These are phyloP conservation scores for Sphaerulina musiva DNA, from an alignment of 2,329 filamentous ascomycete species.

Conservation along the genomic window DNA sequence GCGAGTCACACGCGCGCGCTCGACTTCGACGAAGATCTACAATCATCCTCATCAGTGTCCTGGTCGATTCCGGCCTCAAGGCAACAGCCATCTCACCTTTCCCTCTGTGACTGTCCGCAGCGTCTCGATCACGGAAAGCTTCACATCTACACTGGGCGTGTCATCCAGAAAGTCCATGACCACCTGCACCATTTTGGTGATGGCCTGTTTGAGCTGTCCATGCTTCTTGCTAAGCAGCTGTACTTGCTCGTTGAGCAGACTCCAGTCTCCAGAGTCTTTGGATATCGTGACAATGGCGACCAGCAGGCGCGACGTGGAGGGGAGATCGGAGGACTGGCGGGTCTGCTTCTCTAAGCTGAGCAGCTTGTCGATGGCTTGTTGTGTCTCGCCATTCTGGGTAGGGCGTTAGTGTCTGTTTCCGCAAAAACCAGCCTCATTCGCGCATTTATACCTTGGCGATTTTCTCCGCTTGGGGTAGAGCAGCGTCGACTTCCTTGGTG, in stretches of 20 bases:
- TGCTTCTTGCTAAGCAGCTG: slow-evolving; percentile 97
- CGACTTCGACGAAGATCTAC: slow-evolving; percentile 95
- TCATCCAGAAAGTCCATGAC: slow-evolving; percentile 88
- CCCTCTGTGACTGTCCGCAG: slow-evolving; percentile 94
- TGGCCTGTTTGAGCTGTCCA: slow-evolving; percentile 98
- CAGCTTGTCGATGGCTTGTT: slow-evolving; percentile 89
- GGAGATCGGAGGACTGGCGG: slow-evolving; percentile 92
- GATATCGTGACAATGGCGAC: slow-evolving; percentile 87
- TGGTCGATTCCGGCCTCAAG: background rate
- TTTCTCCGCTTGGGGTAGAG: slow-evolving; percentile 83
- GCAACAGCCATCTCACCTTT: slow-evolving; percentile 53
- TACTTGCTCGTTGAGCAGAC: slow-evolving; percentile 91
- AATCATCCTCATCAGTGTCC: slow-evolving; percentile 10
- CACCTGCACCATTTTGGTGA: slow-evolving; percentile 97
- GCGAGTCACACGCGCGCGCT: slow-evolving; percentile 88
- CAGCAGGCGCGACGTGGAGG: slow-evolving; percentile 84
- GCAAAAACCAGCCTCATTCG: background rate
- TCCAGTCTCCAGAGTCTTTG: slow-evolving; percentile 90
- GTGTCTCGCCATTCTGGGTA: slow-evolving; percentile 60
- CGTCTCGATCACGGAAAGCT: slow-evolving; percentile 90
- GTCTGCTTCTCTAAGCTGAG: slow-evolving; percentile 90
- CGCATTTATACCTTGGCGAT: slow-evolving; percentile 50
- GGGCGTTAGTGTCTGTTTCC: slow-evolving; percentile 18
- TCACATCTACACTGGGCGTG: slow-evolving; percentile 76
- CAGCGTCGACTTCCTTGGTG: slow-evolving; percentile 88